phyloP scores from a whole-genome alignment of 108 stramenopile species.

The Stephanodiscus minutulus region DNA sequence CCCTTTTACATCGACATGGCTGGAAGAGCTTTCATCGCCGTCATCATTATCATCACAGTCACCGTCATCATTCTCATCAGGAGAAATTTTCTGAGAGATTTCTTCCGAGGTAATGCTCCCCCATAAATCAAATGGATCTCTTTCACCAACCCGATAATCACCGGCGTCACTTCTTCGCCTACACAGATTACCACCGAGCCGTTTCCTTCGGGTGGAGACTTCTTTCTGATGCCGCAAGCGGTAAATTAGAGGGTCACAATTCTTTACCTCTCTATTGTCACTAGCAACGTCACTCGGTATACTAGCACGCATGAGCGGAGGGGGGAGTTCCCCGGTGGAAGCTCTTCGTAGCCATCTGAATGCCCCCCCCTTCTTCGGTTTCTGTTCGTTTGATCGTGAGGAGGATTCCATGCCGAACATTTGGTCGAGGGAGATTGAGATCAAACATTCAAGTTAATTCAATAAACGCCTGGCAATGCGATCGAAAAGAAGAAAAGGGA shows the following conservation, averaged over 20 bases:
- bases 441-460: too few relatives aligned
- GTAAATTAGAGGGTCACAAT: not conserved
- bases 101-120: not conserved
- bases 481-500: too few relatives aligned
- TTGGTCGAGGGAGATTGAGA: too few relatives aligned
- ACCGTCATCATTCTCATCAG: not conserved
- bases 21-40: not conserved
- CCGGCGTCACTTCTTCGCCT: not conserved
- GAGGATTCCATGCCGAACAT: too few relatives aligned
- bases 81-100: not conserved
- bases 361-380: too few relatives aligned
- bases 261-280: too few relatives aligned
- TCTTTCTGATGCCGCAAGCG: conserved; percentile 8
- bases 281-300: not conserved
- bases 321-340: not conserved
- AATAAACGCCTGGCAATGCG: too few relatives aligned
- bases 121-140: conserved; percentile 3
- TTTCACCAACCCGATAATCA: not conserved
- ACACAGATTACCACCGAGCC: too few relatives aligned
- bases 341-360: too few relatives aligned
- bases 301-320: not conserved
- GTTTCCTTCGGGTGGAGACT: not conserved
- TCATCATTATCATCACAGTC: not conserved
- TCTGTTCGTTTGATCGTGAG: too few relatives aligned
- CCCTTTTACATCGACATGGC: not conserved